Evolutionary conservation across 176 grass and related monocot species (phyloP).

Genomic region (Zoysia pacifica): DNA sequence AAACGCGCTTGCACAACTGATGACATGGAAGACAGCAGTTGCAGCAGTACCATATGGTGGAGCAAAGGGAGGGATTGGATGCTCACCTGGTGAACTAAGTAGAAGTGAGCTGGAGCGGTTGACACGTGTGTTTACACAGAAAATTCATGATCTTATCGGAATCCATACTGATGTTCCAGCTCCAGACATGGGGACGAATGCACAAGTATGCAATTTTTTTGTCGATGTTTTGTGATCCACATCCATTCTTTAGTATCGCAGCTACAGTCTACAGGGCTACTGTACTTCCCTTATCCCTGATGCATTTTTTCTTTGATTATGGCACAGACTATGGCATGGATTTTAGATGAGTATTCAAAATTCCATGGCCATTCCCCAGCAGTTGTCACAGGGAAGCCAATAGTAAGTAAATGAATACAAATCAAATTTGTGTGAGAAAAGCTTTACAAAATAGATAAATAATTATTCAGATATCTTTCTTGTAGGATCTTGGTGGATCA

Average conservation of each 20-base stretch:
- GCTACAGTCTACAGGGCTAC: background rate
- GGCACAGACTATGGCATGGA: slow-evolving; percentile 97
- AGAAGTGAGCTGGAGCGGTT: slow-evolving; percentile 83
- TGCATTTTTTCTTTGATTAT: background rate
- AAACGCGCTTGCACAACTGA: slow-evolving; percentile 93
- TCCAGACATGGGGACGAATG: slow-evolving; percentile 96
- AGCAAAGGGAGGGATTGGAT: slow-evolving; percentile 96
- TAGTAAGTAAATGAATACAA: slow-evolving; percentile 60
- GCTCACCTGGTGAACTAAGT: slow-evolving; percentile 74
- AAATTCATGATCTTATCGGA: slow-evolving; percentile 95
- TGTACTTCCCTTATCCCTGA: background rate
- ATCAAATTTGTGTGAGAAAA: slow-evolving; percentile 30
- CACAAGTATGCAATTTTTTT: slow-evolving; percentile 53
- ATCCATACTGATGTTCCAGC: slow-evolving; percentile 91
- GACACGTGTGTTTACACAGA: slow-evolving; percentile 98
- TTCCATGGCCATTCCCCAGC: slow-evolving; percentile 96
- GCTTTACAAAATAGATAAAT: slow-evolving; percentile 12
- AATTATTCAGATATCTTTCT: background rate
- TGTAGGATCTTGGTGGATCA: slow-evolving; percentile 95
- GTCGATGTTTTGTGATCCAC: background rate
- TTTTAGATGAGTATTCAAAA: slow-evolving; percentile 94
- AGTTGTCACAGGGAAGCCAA: slow-evolving; percentile 93
- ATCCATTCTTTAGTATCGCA: slow-evolving; percentile 32
- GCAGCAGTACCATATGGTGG: slow-evolving; percentile 91
- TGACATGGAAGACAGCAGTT: slow-evolving; percentile 99